Conservation (phyloP, 129 eudicot species). For the Oenanthe sinensis region DNA sequence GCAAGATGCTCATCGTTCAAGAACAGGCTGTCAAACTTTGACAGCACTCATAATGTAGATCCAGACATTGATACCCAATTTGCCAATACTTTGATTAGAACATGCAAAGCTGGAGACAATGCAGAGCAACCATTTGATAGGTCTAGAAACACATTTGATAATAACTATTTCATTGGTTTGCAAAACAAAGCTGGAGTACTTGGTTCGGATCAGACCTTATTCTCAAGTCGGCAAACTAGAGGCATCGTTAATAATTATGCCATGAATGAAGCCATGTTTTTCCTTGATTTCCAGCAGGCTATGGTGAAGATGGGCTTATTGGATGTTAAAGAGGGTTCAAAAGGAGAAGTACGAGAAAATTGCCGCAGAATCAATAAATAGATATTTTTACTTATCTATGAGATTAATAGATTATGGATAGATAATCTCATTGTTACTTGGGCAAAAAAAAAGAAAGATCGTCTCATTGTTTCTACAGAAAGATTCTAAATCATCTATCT, state of each 20-base stretch:
- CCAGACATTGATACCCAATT: conserved; percentile 58
- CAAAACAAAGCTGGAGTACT: conserved; percentile 57
- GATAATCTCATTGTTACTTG: neutral
- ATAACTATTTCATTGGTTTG: conserved; percentile 39
- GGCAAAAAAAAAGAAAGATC: neutral
- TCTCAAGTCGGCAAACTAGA: conserved; percentile 37
- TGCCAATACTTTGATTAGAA: conserved; percentile 40
- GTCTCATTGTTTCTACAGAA: neutral
- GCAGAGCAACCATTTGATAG: conserved; percentile 80
- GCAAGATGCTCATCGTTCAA: conserved; percentile 94
- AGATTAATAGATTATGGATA: neutral
- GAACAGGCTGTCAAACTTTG: conserved; percentile 53
- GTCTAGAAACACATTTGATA: conserved; percentile 59
- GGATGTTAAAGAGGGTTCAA: conserved; percentile 57
- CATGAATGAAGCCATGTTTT: conserved; percentile 81
- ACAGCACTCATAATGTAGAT: conserved; percentile 55
- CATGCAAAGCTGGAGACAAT: conserved; percentile 62
- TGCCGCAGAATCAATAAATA: conserved; percentile 49
- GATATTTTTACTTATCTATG: neutral
- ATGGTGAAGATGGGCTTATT: conserved; percentile 82
- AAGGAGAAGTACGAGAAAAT: conserved; percentile 65
- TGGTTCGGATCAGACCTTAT: conserved; percentile 72
- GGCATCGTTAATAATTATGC: conserved; percentile 60
- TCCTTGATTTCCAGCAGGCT: conserved; percentile 78
- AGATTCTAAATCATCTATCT: neutral